A percentile compares a stretch with the other conserved stretches of the same genome.
Evolutionary conservation across 1,284 basidiomycete genomes (phyloP).

Genomic region (Malassezia pachydermatis): DNA sequence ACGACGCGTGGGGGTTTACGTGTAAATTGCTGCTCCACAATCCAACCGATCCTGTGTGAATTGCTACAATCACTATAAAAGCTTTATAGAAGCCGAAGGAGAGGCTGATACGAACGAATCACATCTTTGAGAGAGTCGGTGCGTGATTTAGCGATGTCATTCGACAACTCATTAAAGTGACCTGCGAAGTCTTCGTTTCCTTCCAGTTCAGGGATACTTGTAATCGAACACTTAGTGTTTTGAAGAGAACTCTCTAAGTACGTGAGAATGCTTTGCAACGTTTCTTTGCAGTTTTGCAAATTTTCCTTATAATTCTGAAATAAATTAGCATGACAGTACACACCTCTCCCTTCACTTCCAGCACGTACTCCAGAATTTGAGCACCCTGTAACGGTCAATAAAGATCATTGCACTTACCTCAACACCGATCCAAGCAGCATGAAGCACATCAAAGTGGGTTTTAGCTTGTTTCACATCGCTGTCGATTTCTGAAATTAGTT

Average conservation of each 20-base stretch:
- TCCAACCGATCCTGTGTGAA: too few relatives aligned
- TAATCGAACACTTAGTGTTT: too few relatives aligned
- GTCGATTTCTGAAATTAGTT: not conserved
- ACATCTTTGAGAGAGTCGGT: constrained; percentile 1
- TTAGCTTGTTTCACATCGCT: not conserved
- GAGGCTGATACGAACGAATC: not conserved
- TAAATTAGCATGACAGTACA: not conserved
- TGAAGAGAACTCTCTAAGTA: too few relatives aligned
- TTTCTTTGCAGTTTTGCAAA: not conserved
- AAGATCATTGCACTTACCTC: constrained; percentile 1
- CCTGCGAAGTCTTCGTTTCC: too few relatives aligned
- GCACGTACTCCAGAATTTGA: not conserved
- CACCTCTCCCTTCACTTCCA: not conserved
- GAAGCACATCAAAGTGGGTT: constrained; percentile 1
- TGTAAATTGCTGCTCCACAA: too few relatives aligned
- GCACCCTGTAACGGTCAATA: constrained; percentile 1
- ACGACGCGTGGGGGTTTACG: too few relatives aligned
- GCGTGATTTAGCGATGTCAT: not conserved
- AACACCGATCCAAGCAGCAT: constrained; percentile 15
- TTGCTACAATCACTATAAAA: too few relatives aligned
- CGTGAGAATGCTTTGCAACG: not conserved
- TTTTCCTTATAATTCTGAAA: not conserved
- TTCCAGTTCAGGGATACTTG: too few relatives aligned
- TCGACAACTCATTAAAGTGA: not conserved
- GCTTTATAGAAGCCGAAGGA: too few relatives aligned